phyloP scores from a whole-genome alignment of 2,329 filamentous ascomycete genomes.

The Penicillium crustosum region DNA sequence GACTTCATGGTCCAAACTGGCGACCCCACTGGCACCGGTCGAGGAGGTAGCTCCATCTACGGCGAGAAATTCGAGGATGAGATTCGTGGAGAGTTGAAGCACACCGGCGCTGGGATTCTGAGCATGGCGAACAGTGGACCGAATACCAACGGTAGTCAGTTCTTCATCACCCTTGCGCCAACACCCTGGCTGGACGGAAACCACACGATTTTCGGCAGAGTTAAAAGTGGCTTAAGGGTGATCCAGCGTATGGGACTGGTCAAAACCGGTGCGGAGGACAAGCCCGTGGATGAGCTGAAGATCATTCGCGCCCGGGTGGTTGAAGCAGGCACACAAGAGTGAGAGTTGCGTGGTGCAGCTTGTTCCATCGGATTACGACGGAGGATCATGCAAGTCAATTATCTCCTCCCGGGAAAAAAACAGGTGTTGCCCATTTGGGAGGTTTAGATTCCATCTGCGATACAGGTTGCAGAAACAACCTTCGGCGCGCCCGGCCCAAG shows the following conservation, averaged over 20 bases:
- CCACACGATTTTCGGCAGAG: constrained; percentile 92
- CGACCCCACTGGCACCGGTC: constrained; percentile 89
- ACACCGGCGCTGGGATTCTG: constrained; percentile 89
- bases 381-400: not conserved
- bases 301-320: constrained; percentile 71
- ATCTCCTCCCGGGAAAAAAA: not conserved
- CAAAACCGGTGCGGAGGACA: constrained; percentile 76
- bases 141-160: constrained; percentile 92
- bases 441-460: constrained; percentile 1
- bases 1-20: constrained; percentile 97
- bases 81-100: constrained; percentile 73
- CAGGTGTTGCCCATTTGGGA: not conserved
- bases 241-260: constrained; percentile 86
- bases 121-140: constrained; percentile 96
- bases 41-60: constrained; percentile 85
- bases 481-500: constrained; percentile 3
- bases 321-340: constrained; percentile 56
- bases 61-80: constrained; percentile 95
- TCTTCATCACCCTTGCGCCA: constrained; percentile 91
- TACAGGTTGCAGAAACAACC: constrained; percentile 1
- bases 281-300: constrained; percentile 77
- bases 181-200: constrained; percentile 97
- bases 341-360: constrained; percentile 14
- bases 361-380: not conserved
- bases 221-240: constrained; percentile 78